A percentile compares a stretch with the other conserved stretches of the same genome.
These are phyloP conservation scores for Herpetospermum pedunculosum DNA, from an alignment of 306 rosid genomes.

Conservation along the genomic window DNA sequence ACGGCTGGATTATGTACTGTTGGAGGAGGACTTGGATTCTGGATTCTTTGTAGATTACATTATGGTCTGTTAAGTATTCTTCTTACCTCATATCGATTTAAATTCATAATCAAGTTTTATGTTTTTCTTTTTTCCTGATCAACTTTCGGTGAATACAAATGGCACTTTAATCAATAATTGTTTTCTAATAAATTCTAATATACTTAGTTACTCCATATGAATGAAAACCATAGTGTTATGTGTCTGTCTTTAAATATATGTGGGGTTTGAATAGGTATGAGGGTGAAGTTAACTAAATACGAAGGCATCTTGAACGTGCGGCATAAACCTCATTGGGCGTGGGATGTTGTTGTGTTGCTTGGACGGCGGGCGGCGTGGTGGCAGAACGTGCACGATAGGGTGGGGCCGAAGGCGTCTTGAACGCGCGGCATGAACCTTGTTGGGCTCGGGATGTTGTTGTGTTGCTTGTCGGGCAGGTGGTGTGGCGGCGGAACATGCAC, in stretches of 20 bases:
- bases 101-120: neutral
- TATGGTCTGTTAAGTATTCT: slow-evolving; percentile 42
- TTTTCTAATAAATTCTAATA: neutral
- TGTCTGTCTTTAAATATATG: neutral
- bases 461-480: no score
- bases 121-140: neutral
- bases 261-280: neutral
- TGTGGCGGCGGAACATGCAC: no score
- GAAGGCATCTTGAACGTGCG: no score
- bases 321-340: no score
- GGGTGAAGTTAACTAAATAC: no score
- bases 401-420: no score
- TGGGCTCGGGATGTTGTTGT: no score
- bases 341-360: no score
- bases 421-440: no score
- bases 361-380: no score
- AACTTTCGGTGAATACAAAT: neutral
- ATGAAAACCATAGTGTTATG: neutral
- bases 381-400: no score
- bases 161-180: neutral
- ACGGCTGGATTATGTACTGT: slow-evolving; percentile 73
- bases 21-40: slow-evolving; percentile 78
- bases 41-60: slow-evolving; percentile 83
- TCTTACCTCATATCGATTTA: neutral
- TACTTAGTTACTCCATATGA: neutral